Evolutionary conservation across 2,329 filamentous ascomycete species (phyloP), one percentile per base, ranked within the genome.

Genomic region (Mollisia scopiformis): DNA sequence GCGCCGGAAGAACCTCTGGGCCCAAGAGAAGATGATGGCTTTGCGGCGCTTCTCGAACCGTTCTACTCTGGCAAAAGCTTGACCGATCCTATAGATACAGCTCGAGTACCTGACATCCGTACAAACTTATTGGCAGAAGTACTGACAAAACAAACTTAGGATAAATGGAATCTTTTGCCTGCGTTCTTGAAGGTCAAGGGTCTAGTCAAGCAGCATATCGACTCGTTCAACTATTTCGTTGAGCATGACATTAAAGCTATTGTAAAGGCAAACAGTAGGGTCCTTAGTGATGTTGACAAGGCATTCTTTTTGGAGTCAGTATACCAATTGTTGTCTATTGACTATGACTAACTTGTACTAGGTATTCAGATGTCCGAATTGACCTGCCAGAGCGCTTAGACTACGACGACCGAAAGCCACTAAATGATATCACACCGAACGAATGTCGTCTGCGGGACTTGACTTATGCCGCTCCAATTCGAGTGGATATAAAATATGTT

Each of bases 211-310:
- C 94, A 98, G 81, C 85, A 82, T 66, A 83, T 72, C 49, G 96
- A 99, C 79, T 98, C 95, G 25, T 99, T 96, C 83, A 97, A 99
- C 78, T 97, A 95, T 78, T 98, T 99, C 71, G 90, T 97, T 68
- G 92, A 99, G 69, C 90, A 96, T 59, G 93, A 98, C 74, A 88
- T 99, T 75, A 97, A 97, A 78, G 93, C 97, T 71, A 99, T 99
- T 69, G 90, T 99, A 67, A 88, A 92, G 74, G 91, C 94, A 55
- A 98, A 97, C 75, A 88, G 90, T 52, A 89, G 88, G 41, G 91
- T 99, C 65, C 87, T 90, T 68, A 97, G 93, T 76, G 94, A 98
- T 80, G 91, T 95, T 49, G 93, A 98, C 72, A 91, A 90, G 66
- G 90, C 90, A 67, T 98, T 98, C 75, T 96, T 91, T 81, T 88